These are phyloP conservation scores for Diaporthe longicolla DNA, from an alignment of 2,329 filamentous ascomycete genomes.

Conservation along the genomic window DNA sequence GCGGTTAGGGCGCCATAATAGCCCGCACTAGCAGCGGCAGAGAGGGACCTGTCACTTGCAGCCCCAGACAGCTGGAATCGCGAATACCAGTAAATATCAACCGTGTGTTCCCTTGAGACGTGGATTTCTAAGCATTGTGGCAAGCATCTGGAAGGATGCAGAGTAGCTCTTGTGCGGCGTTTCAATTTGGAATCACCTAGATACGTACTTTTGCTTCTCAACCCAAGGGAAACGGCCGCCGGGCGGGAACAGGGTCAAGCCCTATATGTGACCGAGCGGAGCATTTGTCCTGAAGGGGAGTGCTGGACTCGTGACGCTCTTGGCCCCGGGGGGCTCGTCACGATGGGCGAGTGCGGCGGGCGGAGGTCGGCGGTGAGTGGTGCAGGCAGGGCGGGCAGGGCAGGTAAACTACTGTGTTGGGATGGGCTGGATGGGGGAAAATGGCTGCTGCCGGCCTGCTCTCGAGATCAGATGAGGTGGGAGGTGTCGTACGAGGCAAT, in stretches of 20 bases:
- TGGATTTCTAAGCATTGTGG: constrained; percentile 32
- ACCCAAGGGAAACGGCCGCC: constrained; percentile 1
- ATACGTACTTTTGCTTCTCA: neutral
- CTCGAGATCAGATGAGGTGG: constrained; percentile 29
- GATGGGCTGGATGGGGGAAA: neutral
- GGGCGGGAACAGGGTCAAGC: constrained; percentile 6
- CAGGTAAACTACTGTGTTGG: too few species aligned
- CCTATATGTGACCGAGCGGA: neutral
- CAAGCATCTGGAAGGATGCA: neutral
- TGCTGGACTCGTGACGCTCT: constrained; percentile 24
- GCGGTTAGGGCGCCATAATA: constrained; percentile 23
- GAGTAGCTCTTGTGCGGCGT: neutral
- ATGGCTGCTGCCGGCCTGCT: neutral
- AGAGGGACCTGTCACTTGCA: neutral
- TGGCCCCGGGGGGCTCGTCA: constrained; percentile 12
- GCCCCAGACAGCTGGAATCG: neutral
- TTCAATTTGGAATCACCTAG: constrained; percentile 16
- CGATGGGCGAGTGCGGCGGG: constrained; percentile 5
- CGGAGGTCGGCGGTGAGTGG: constrained; percentile 30
- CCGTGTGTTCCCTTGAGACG: neutral
- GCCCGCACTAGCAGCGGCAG: constrained; percentile 14
- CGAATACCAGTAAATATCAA: neutral
- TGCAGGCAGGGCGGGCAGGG: neutral
- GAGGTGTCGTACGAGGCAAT: constrained; percentile 28
- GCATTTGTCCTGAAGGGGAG: constrained; percentile 19